Conservation (phyloP, 495 filamentous ascomycete species). For the Aspergillus nidulans region DNA sequence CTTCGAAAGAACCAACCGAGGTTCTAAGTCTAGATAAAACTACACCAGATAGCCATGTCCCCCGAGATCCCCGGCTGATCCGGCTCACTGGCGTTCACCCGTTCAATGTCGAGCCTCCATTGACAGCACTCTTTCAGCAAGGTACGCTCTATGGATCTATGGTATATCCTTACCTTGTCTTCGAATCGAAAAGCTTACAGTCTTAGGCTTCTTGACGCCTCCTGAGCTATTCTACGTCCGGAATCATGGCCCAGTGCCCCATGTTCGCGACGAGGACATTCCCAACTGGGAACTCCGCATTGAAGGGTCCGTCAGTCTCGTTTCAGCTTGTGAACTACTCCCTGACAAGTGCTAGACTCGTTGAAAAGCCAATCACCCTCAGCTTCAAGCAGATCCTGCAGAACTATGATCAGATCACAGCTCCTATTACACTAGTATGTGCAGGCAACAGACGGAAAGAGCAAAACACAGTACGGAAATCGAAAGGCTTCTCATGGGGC, state of each 20-base stretch:
- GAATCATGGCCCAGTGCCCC: constrained; percentile 86
- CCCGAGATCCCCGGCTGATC: constrained; percentile 80
- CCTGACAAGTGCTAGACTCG: constrained; percentile 44
- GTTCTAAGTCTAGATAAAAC: constrained; percentile 72
- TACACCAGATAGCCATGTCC: constrained; percentile 84
- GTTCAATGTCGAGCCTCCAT: constrained; percentile 88
- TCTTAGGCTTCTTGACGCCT: constrained; percentile 72
- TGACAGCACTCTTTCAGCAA: constrained; percentile 76
- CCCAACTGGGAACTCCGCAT: constrained; percentile 81
- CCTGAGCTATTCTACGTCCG: constrained; percentile 95
- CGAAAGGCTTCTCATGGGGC: constrained; percentile 96
- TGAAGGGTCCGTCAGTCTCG: constrained; percentile 60
- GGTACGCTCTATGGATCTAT: constrained; percentile 35
- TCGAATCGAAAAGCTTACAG: neutral
- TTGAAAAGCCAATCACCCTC: constrained; percentile 71
- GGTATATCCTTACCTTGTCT: too few relatives aligned
- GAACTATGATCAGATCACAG: constrained; percentile 79
- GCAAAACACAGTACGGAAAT: constrained; percentile 87
- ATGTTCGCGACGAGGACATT: constrained; percentile 67
- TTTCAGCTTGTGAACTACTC: neutral
- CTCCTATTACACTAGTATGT: constrained; percentile 87
- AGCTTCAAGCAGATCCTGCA: constrained; percentile 68
- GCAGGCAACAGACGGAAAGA: constrained; percentile 93
- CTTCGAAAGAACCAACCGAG: constrained; percentile 53
- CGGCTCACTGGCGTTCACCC: constrained; percentile 88